Evolutionary conservation across 225 moss, liverwort and hornwort genomes (phyloP).

Genomic region (Bryum argenteum): DNA sequence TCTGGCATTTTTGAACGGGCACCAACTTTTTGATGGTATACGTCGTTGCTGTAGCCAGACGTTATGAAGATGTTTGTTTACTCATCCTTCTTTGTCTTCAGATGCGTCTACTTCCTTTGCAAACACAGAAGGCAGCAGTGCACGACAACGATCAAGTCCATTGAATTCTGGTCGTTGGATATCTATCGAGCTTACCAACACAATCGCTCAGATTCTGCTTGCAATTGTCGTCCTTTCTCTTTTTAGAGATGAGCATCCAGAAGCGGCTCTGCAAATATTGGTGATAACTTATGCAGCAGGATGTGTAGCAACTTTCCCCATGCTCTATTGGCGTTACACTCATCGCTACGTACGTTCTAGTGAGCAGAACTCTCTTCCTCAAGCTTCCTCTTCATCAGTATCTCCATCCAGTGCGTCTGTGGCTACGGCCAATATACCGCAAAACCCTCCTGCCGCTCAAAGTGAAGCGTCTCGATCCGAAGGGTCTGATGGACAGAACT

Average conservation of each 20-base stretch:
- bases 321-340: constrained; percentile 47
- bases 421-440: constrained; percentile 12
- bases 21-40: background rate
- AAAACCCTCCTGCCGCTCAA: constrained; percentile 21
- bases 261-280: constrained; percentile 34
- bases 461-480: background rate
- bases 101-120: constrained; percentile 25
- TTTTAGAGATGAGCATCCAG: constrained; percentile 33
- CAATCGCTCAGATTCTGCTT: constrained; percentile 43
- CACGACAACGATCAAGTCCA: constrained; percentile 40
- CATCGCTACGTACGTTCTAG: constrained; percentile 27
- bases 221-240: constrained; percentile 38
- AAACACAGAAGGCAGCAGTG: constrained; percentile 24
- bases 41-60: constrained; percentile 13
- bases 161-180: constrained; percentile 45
- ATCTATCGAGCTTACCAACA: constrained; percentile 41
- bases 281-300: constrained; percentile 36
- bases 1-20: background rate
- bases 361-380: constrained; percentile 37
- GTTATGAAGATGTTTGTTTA: constrained; percentile 33
- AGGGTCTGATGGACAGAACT: constrained; percentile 25
- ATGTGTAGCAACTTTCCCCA: constrained; percentile 27
- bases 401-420: constrained; percentile 20
- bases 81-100: constrained; percentile 32
- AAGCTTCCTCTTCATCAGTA: background rate